phyloP scores from a whole-genome alignment of 2,329 filamentous ascomycete genomes.

The Penicillium expansum region DNA sequence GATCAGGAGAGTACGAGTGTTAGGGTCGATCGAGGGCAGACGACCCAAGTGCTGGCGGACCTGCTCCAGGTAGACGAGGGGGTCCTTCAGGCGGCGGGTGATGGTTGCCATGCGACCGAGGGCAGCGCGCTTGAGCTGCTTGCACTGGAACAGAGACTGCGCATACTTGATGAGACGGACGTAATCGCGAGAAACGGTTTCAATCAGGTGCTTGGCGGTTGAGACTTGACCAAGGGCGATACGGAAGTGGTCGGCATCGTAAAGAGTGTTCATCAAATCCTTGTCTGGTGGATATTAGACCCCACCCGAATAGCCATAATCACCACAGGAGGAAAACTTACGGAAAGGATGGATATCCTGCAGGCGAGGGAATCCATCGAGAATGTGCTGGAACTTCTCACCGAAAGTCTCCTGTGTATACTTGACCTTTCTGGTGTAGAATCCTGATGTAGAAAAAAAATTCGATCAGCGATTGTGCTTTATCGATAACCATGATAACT shows the following conservation, averaged over 20 bases:
- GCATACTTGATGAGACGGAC: constrained; percentile 95
- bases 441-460: constrained; percentile 52
- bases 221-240: constrained; percentile 95
- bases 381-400: constrained; percentile 86
- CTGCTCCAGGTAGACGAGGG: constrained; percentile 92
- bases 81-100: constrained; percentile 90
- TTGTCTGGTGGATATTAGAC: constrained; percentile 51
- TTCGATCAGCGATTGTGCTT: constrained; percentile 31
- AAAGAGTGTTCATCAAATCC: constrained; percentile 92
- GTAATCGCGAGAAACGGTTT: constrained; percentile 94
- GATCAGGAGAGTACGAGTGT: constrained; percentile 91
- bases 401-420: constrained; percentile 96
- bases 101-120: constrained; percentile 98
- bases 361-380: constrained; percentile 88
- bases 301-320: background rate
- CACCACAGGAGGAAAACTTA: constrained; percentile 36
- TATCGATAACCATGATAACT: constrained; percentile 26
- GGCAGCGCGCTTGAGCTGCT: constrained; percentile 94
- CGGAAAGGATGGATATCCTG: constrained; percentile 95
- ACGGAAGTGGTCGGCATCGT: constrained; percentile 96
- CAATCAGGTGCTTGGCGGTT: constrained; percentile 92
- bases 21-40: constrained; percentile 97
- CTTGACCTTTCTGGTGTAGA: constrained; percentile 98
- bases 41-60: constrained; percentile 94
- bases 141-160: constrained; percentile 96